Evolutionary conservation across 2,329 filamentous ascomycete genomes (phyloP).

Genomic region (Neophaeococcomyces mojaviensis): DNA sequence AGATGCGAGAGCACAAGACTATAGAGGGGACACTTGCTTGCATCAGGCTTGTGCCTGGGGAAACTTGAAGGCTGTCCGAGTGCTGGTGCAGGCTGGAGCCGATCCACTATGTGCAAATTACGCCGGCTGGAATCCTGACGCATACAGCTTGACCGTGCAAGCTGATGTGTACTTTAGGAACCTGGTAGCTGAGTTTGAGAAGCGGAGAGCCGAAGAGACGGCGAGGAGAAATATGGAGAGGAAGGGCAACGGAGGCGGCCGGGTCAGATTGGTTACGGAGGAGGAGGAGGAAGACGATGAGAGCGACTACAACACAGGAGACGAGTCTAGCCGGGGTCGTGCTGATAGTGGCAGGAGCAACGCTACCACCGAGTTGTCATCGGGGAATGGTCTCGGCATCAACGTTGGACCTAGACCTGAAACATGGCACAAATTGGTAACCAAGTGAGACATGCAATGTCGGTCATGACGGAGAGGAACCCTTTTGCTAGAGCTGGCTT

Average conservation of each 20-base stretch:
- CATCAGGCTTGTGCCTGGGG: conserved; percentile 81
- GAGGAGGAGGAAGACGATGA: conserved; percentile 19
- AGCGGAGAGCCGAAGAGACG: conserved; percentile 43
- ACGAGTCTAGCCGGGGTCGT: conserved; percentile 11
- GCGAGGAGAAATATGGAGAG: conserved; percentile 14
- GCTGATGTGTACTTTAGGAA: conserved; percentile 79
- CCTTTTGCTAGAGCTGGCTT: too few relatives aligned
- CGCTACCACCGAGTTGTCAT: conserved; percentile 5
- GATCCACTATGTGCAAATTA: conserved; percentile 64
- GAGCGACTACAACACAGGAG: conserved; percentile 9
- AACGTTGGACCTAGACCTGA: conserved; percentile 2
- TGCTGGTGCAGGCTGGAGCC: conserved; percentile 70
- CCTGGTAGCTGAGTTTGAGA: conserved; percentile 64
- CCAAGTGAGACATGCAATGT: too few relatives aligned
- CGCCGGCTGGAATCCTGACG: conserved; percentile 75
- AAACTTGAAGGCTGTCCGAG: conserved; percentile 67
- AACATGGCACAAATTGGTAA: too few relatives aligned
- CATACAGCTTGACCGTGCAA: conserved; percentile 73
- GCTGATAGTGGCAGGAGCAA: conserved; percentile 14
- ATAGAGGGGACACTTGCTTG: conserved; percentile 74
- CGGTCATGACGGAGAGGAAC: too few relatives aligned
- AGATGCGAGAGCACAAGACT: conserved; percentile 51
- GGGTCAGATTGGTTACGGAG: conserved; percentile 15
- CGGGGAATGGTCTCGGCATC: conserved; percentile 20
- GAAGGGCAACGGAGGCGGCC: conserved; percentile 11